Evolutionary conservation across 106 monocot species (phyloP).

Genomic region (Narthecium ossifragum): DNA sequence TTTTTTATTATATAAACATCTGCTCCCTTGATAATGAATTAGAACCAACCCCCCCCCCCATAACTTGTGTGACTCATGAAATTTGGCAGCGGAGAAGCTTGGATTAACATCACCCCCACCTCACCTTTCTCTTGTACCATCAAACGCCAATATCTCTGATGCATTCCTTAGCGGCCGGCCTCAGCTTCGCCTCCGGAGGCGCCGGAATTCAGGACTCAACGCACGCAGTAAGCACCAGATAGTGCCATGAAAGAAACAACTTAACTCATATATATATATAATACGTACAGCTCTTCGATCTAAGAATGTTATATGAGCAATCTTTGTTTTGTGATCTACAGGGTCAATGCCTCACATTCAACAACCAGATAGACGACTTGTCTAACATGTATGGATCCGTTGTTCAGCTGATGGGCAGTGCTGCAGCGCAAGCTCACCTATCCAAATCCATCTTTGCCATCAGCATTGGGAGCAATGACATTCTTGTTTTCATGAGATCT

Average conservation of each 20-base stretch:
- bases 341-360: background rate
- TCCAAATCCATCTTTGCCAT: background rate
- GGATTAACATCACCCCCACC: slow-evolving; percentile 50
- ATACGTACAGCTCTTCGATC: background rate
- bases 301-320: background rate
- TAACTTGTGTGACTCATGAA: no score
- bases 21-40: no score
- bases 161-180: slow-evolving; percentile 51
- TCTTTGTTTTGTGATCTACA: background rate
- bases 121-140: slow-evolving; percentile 45
- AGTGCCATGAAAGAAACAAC: background rate
- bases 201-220: slow-evolving; percentile 58
- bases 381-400: background rate
- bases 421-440: background rate
- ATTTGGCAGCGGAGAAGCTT: slow-evolving; percentile 56
- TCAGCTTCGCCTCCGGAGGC: slow-evolving; percentile 82
- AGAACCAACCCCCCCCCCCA: no score
- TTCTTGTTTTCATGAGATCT: background rate
- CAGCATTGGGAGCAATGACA: background rate
- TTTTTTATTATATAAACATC: no score
- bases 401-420: background rate
- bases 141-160: slow-evolving; percentile 13
- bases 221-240: slow-evolving; percentile 22
- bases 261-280: background rate
- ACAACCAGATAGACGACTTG: background rate